phyloP scores from a whole-genome alignment of 306 rosid species.

The Quillaja saponaria region DNA sequence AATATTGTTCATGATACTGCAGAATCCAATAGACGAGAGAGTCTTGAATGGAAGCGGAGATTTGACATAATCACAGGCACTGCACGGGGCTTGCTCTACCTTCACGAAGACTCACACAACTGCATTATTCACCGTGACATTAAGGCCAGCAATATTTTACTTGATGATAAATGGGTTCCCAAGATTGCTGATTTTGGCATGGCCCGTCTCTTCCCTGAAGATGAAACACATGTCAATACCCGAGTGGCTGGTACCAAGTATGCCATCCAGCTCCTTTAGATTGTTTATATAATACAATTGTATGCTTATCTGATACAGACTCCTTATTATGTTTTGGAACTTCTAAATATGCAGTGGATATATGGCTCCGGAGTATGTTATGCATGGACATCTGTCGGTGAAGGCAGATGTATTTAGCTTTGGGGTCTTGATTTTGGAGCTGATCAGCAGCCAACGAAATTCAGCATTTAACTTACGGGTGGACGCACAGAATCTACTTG shows the following conservation, averaged over 20 bases:
- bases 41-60: constrained; percentile 87
- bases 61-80: constrained; percentile 71
- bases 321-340: neutral
- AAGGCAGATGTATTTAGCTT: constrained; percentile 89
- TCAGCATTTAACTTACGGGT: constrained; percentile 29
- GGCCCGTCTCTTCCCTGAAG: constrained; percentile 99
- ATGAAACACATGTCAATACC: constrained; percentile 84
- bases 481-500: constrained; percentile 48
- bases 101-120: constrained; percentile 85
- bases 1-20: constrained; percentile 13
- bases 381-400: constrained; percentile 76
- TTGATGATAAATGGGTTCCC: constrained; percentile 87
- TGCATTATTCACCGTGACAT: constrained; percentile 91
- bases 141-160: constrained; percentile 85
- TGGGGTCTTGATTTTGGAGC: constrained; percentile 84
- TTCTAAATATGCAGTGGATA: constrained; percentile 61
- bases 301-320: neutral
- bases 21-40: constrained; percentile 55
- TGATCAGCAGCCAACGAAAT: constrained; percentile 73
- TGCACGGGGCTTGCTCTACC: constrained; percentile 88
- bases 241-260: constrained; percentile 99
- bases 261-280: neutral
- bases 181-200: constrained; percentile 98
- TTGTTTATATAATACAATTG: neutral
- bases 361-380: constrained; percentile 93